These are phyloP conservation scores for Aphanoascus verrucosus DNA, from an alignment of 2,329 filamentous ascomycete species.

Conservation along the genomic window DNA sequence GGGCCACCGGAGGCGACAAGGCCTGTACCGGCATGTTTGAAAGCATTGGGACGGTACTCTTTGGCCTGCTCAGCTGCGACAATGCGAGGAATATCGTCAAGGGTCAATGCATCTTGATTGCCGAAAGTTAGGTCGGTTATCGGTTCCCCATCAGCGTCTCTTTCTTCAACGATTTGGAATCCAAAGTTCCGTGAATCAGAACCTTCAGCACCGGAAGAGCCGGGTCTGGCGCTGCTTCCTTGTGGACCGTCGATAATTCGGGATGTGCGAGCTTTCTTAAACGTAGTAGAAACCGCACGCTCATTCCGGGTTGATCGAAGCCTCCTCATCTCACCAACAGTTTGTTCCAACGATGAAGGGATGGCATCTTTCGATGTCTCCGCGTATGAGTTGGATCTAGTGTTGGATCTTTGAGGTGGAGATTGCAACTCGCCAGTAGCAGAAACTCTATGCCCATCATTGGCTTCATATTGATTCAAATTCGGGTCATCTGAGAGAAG, in stretches of 20 bases:
- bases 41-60: slow-evolving; percentile 73
- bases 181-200: slow-evolving; percentile 45
- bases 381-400: slow-evolving; percentile 62
- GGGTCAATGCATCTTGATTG: slow-evolving; percentile 77
- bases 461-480: slow-evolving; percentile 54
- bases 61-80: slow-evolving; percentile 91
- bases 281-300: slow-evolving; percentile 85
- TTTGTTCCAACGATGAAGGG: slow-evolving; percentile 81
- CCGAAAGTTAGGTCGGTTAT: slow-evolving; percentile 76
- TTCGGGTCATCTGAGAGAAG: slow-evolving; percentile 53
- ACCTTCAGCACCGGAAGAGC: slow-evolving; percentile 45
- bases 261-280: slow-evolving; percentile 79
- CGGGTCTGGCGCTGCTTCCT: slow-evolving; percentile 55
- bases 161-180: slow-evolving; percentile 73
- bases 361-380: slow-evolving; percentile 51
- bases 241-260: slow-evolving; percentile 84
- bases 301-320: slow-evolving; percentile 88
- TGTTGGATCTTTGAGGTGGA: slow-evolving; percentile 51
- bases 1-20: slow-evolving; percentile 47
- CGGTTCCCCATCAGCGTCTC: slow-evolving; percentile 56
- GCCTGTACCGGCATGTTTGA: slow-evolving; percentile 64
- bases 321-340: slow-evolving; percentile 85
- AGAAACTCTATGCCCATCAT: slow-evolving; percentile 50
- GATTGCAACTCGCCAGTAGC: slow-evolving; percentile 38
- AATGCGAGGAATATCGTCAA: slow-evolving; percentile 93